Conservation (phyloP, 1,284 basidiomycete genomes). For the Cutaneotrichosporon mucoides region DNA sequence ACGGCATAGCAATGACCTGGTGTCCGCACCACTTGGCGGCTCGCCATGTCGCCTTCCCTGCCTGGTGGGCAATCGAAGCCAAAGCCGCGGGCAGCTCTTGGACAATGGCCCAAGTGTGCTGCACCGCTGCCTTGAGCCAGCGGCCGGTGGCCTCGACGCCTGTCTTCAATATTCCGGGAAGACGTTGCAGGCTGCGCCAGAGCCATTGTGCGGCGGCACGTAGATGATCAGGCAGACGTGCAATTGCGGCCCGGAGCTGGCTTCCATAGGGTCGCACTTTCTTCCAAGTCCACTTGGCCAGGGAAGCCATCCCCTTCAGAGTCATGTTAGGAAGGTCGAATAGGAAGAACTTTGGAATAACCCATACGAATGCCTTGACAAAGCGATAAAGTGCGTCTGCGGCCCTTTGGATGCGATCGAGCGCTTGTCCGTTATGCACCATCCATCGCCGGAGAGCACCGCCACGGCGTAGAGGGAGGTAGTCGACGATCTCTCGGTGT, state of each 20-base stretch:
- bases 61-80: no score
- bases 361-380: not conserved
- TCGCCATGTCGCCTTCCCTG: not conserved
- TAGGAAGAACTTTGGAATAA: not conserved
- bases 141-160: no score
- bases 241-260: not conserved
- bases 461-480: conserved; percentile 8
- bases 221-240: not conserved
- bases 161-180: no score
- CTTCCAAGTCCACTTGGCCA: not conserved
- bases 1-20: not conserved
- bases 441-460: conserved; percentile 7
- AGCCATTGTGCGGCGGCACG: not conserved
- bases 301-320: not conserved
- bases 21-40: not conserved
- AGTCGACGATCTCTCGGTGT: conserved; percentile 7
- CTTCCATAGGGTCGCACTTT: not conserved
- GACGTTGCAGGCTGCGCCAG: no score
- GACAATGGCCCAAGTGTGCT: no score
- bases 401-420: not conserved
- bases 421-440: not conserved
- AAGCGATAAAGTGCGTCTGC: no score
- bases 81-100: no score
- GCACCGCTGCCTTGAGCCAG: no score
- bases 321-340: not conserved